phyloP scores from a whole-genome alignment of 116 monocot species.

The Papilionanthe hybrid region DNA sequence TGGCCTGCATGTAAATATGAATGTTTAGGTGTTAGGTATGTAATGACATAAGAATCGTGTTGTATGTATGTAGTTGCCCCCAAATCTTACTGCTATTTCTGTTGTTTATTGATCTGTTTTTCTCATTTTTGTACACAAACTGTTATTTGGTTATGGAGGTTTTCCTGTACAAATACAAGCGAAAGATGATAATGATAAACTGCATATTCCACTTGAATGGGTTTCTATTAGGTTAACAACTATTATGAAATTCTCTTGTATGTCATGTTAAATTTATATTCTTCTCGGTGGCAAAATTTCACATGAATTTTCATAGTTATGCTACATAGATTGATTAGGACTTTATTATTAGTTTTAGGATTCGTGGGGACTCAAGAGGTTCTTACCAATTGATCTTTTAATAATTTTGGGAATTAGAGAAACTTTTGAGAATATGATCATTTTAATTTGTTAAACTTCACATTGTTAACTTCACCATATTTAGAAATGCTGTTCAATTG shows the following conservation, averaged over 20 bases:
- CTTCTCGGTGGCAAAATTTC: not conserved
- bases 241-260: not conserved
- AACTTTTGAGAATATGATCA: no score
- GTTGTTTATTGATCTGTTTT: not conserved
- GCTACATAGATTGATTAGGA: not conserved
- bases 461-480: not conserved
- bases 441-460: not conserved
- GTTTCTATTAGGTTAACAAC: not conserved
- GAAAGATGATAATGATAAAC: not conserved
- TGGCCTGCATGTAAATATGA: no score
- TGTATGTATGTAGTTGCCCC: no score
- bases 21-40: no score
- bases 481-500: not conserved
- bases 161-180: not conserved
- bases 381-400: no score
- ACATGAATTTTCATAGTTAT: not conserved
- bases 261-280: not conserved
- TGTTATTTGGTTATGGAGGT: not conserved
- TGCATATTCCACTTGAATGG: not conserved
- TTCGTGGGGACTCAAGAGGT: not conserved
- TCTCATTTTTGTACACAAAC: not conserved
- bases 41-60: no score
- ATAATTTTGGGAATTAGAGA: no score
- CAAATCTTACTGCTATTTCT: not conserved
- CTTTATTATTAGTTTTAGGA: not conserved